A percentile compares a stretch with the other conserved stretches of the same genome.
Evolutionary conservation across 805 yeast genomes (phyloP).

Genomic region (Hanseniaspora hatyaiensis): DNA sequence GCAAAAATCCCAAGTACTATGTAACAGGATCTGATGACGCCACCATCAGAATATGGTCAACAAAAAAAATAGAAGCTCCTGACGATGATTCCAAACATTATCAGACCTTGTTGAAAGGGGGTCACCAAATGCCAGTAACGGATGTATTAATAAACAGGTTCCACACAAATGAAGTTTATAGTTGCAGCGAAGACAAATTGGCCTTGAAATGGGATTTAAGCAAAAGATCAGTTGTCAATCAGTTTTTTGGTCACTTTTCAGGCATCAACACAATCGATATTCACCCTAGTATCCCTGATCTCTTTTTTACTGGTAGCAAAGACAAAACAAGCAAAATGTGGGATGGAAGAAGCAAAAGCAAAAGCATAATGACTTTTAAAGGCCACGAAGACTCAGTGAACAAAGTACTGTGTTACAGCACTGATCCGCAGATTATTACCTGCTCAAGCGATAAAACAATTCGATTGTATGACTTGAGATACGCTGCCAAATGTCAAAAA

Average conservation of each 20-base stretch:
- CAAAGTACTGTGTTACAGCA: constrained; percentile 51
- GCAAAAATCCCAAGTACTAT: constrained; percentile 67
- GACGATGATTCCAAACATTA: constrained; percentile 33
- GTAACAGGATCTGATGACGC: constrained; percentile 85
- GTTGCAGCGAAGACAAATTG: constrained; percentile 86
- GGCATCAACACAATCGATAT: constrained; percentile 74
- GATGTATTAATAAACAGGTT: constrained; percentile 59
- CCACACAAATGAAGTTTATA: constrained; percentile 71
- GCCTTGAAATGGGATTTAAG: constrained; percentile 96
- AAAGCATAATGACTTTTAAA: constrained; percentile 59
- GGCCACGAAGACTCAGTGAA: constrained; percentile 77
- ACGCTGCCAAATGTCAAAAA: constrained; percentile 60
- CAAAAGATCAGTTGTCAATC: constrained; percentile 64
- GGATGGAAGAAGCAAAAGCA: constrained; percentile 71
- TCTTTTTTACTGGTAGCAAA: constrained; percentile 77
- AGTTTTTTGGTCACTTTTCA: constrained; percentile 88
- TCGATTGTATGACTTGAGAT: constrained; percentile 71
- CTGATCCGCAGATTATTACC: constrained; percentile 77
- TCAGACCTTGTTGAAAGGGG: constrained; percentile 60
- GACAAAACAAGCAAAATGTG: constrained; percentile 80
- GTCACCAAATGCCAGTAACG: constrained; percentile 83
- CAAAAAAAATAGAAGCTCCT: constrained; percentile 46
- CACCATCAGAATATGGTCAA: constrained; percentile 72
- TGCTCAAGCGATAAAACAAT: constrained; percentile 78
- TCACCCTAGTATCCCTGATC: constrained; percentile 74